Conservation (phyloP, 1,284 basidiomycete species). For the Pascua sp. region DNA sequence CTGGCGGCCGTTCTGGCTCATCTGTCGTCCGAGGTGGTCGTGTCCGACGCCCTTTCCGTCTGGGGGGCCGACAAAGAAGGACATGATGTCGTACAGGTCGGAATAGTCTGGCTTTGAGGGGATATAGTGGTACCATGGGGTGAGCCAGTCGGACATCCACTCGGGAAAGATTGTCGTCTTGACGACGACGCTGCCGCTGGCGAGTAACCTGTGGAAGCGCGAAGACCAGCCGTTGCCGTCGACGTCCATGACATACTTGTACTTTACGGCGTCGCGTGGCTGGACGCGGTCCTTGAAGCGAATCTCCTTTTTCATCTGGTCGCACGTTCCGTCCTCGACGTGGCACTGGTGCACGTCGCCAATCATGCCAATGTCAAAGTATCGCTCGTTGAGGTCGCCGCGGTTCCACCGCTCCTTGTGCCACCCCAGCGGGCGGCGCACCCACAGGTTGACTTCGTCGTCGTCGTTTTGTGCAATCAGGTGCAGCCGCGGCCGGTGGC, state of each 20-base stretch:
- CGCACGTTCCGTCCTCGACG: conserved; percentile 46
- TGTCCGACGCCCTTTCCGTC: conserved; percentile 36
- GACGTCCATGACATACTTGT: conserved; percentile 11
- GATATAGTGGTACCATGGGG: conserved; percentile 52
- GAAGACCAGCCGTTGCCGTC: conserved; percentile 49
- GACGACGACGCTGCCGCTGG: conserved; percentile 49
- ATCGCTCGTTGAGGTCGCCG: conserved; percentile 41
- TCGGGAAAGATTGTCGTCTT: conserved; percentile 52
- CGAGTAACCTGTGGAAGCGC: conserved; percentile 46
- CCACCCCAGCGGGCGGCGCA: conserved; percentile 38
- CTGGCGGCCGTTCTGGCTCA: conserved; percentile 47
- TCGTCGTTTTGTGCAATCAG: conserved; percentile 32
- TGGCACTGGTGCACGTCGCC: conserved; percentile 39
- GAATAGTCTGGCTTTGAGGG: conserved; percentile 53
- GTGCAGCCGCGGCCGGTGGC: conserved; percentile 46
- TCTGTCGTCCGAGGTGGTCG: conserved; percentile 51
- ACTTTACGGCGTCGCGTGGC: conserved; percentile 34
- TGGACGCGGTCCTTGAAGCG: conserved; percentile 29
- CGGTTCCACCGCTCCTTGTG: conserved; percentile 29
- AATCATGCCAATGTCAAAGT: conserved; percentile 49
- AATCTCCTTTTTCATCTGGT: conserved; percentile 40
- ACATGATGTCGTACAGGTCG: conserved; percentile 53
- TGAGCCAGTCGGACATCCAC: conserved; percentile 51
- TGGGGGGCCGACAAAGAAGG: conserved; percentile 53
- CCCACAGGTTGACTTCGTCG: conserved; percentile 39